Evolutionary conservation across 2,329 filamentous ascomycete genomes (phyloP), one percentile per base, ranked within the genome.

Genomic region (Tolypocladium inflatum): DNA sequence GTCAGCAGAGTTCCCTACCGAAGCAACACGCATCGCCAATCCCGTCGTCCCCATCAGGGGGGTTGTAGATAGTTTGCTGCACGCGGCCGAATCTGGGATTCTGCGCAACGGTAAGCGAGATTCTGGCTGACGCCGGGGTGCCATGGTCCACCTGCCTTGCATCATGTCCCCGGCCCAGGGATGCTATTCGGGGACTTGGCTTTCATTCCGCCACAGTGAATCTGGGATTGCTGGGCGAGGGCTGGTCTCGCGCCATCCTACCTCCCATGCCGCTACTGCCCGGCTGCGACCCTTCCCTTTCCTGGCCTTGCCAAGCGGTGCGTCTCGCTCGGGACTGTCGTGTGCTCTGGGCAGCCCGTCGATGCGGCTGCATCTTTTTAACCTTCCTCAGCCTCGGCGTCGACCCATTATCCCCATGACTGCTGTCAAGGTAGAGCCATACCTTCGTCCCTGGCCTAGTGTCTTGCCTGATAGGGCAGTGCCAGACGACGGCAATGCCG

Each of bases 31-130:
- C 53, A 42, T n/a, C 23, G 37, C 35, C 11, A 7, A 15, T n/a
- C 37, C 42, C 38, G 23, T 17, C n/a, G 2, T 33, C 5, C 37
- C 35, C 39, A 35, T 38, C 52, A n/a, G 23, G 51, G 51, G 26
- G 30, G 39, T 52, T 50, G 45, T 51, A 57, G 58, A 55, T 57
- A 54, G 53, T 55, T 52, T 48, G 55, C 58, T 61, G 60, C 61
- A 60, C n/a, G 55, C 52, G 55, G 60, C 61, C 61, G 51, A 52
- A 63, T 60, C 52, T 56, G 57, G 58, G 58, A 50, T 54, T 59
- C 53, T 43, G 17, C 17, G 38, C 19, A 23, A 38, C 54, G 41
- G 48, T 58, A 56, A 58, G 57, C 57, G 57, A 58, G 55, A 50
- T 43, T 52, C 43, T 53, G 26, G 45, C 37, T 35, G 45, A 45